Conservation (phyloP, 371 early-diverging fungal genomes). For the Rhizopus arrhizus region DNA sequence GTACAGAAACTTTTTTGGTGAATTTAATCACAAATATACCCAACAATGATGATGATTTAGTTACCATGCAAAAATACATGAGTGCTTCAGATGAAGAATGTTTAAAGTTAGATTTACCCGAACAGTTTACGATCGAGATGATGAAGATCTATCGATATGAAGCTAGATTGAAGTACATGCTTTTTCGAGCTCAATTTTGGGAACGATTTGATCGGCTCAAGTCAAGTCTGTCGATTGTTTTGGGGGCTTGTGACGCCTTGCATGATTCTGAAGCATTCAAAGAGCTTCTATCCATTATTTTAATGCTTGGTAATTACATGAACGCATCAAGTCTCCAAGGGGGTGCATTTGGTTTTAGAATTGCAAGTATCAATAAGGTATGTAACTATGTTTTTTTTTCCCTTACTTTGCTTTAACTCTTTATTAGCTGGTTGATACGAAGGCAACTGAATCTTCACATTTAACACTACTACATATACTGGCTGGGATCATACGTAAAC, state of each 20-base stretch:
- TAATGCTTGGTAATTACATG: conserved; percentile 62
- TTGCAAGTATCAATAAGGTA: conserved; percentile 54
- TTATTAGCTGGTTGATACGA: conserved; percentile 55
- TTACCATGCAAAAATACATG: conserved; percentile 49
- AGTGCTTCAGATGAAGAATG: conserved; percentile 38
- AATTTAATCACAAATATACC: conserved; percentile 48
- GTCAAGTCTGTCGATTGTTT: conserved; percentile 38
- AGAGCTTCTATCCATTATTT: conserved; percentile 48
- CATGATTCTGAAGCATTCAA: conserved; percentile 41
- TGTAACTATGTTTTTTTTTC: neutral
- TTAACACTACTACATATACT: conserved; percentile 54
- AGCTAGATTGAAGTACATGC: conserved; percentile 47
- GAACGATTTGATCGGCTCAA: conserved; percentile 50
- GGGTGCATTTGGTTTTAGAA: conserved; percentile 56
- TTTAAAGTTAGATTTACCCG: conserved; percentile 55
- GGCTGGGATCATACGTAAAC: conserved; percentile 43
- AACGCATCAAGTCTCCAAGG: conserved; percentile 56
- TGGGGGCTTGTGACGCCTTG: conserved; percentile 47
- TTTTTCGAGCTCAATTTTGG: conserved; percentile 50
- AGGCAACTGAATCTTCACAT: conserved; percentile 43
- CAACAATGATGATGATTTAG: conserved; percentile 48
- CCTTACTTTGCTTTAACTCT: neutral
- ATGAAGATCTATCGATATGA: conserved; percentile 52
- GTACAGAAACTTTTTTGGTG: conserved; percentile 53
- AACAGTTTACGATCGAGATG: conserved; percentile 61